A percentile compares a stretch with the other conserved stretches of the same genome.
phyloP scores from a whole-genome alignment of 805 yeast species.

The Teunomyces funiuensis region DNA sequence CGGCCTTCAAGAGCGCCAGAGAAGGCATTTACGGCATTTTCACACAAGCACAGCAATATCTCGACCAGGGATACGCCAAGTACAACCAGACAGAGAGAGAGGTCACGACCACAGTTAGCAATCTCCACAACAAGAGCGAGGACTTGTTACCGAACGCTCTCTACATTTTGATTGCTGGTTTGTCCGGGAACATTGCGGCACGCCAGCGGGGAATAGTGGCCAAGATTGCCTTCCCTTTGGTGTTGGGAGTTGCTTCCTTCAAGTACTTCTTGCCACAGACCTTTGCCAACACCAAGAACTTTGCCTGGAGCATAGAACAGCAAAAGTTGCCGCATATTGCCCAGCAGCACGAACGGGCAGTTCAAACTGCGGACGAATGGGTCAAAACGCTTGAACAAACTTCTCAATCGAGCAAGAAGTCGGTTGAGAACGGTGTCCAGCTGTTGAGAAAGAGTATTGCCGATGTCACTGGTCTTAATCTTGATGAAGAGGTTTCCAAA shows the following conservation, averaged over 20 bases:
- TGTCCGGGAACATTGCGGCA: constrained; percentile 71
- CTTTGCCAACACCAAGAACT: constrained; percentile 55
- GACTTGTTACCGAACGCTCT: constrained; percentile 69
- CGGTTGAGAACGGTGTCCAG: constrained; percentile 35
- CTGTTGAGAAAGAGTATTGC: constrained; percentile 46
- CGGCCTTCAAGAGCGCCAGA: constrained; percentile 49
- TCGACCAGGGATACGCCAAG: constrained; percentile 48
- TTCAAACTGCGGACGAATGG: constrained; percentile 45
- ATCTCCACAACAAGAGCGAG: constrained; percentile 63
- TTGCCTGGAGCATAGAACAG: constrained; percentile 62
- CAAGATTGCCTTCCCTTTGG: constrained; percentile 56
- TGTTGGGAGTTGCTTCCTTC: constrained; percentile 64
- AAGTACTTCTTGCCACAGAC: constrained; percentile 72
- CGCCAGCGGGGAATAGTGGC: constrained; percentile 62
- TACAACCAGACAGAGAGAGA: constrained; percentile 62
- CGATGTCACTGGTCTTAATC: constrained; percentile 64
- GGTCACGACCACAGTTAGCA: constrained; percentile 61
- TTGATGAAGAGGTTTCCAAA: constrained; percentile 59
- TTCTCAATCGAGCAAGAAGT: constrained; percentile 36
- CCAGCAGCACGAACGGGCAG: constrained; percentile 53
- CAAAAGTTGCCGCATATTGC: constrained; percentile 63
- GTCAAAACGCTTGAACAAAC: constrained; percentile 45
- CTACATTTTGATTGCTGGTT: constrained; percentile 65
- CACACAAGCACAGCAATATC: constrained; percentile 24
- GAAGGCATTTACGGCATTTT: constrained; percentile 34